Evolutionary conservation across 2,329 filamentous ascomycete genomes (phyloP).

Genomic region (Alternaria arbusti): DNA sequence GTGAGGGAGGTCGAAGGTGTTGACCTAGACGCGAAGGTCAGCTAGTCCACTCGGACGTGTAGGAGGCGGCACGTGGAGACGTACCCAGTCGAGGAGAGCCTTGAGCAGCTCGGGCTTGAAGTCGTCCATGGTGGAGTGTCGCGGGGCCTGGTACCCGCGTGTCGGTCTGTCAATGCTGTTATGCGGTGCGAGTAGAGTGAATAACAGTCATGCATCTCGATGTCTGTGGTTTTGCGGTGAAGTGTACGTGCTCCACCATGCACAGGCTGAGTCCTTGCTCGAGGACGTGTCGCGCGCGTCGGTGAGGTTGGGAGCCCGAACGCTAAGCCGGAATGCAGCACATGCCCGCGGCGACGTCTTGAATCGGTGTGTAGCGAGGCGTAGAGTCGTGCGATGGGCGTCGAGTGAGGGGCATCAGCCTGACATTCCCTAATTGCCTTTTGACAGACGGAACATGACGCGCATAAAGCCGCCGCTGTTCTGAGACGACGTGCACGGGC

Average conservation of each 20-base stretch:
- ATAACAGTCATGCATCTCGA: slow-evolving; percentile 40
- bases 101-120: slow-evolving; percentile 50
- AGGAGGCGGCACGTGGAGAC: neutral
- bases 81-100: slow-evolving; percentile 49
- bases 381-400: neutral
- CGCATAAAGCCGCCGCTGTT: slow-evolving; percentile 25
- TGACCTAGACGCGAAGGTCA: slow-evolving; percentile 43
- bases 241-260: slow-evolving; percentile 15
- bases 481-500: slow-evolving; percentile 36
- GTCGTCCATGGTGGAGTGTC: slow-evolving; percentile 41
- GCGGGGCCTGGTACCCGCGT: slow-evolving; percentile 27
- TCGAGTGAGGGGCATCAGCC: neutral
- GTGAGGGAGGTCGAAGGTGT: slow-evolving; percentile 51
- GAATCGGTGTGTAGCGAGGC: neutral
- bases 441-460: slow-evolving; percentile 10
- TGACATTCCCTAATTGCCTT: neutral
- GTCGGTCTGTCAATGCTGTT: slow-evolving; percentile 17
- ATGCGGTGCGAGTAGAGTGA: slow-evolving; percentile 15
- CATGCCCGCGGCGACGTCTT: slow-evolving; percentile 12
- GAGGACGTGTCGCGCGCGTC: slow-evolving; percentile 18
- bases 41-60: neutral
- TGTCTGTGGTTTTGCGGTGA: slow-evolving; percentile 12
- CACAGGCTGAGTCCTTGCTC: slow-evolving; percentile 14
- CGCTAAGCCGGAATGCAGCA: slow-evolving; percentile 26
- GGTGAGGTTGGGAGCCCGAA: slow-evolving; percentile 32